Evolutionary conservation across 106 monocot species (phyloP).

Genomic region (Dendrobium huoshanense): DNA sequence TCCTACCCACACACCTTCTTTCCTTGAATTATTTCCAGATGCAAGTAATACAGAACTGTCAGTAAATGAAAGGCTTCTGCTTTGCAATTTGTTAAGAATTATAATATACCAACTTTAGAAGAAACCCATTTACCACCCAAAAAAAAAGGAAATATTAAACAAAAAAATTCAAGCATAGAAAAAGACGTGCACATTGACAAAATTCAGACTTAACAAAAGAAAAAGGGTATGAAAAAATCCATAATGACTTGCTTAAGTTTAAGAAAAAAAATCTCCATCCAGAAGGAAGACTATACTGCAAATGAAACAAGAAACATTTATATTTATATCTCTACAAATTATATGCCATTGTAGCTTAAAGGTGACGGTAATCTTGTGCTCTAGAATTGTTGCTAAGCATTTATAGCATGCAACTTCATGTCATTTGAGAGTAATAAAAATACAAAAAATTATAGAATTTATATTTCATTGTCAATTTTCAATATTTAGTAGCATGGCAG

Average conservation of each 20-base stretch:
- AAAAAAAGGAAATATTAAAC: slow-evolving; percentile 1
- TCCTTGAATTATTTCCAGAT: slow-evolving; percentile 43
- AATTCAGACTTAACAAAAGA: not conserved
- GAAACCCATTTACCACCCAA: not conserved
- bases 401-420: not conserved
- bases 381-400: not conserved
- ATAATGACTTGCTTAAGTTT: not conserved
- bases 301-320: not conserved
- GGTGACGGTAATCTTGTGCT: not conserved
- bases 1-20: slow-evolving; percentile 91
- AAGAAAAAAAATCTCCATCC: not conserved
- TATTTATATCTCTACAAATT: not conserved
- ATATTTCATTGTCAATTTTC: not conserved
- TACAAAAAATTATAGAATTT: not conserved
- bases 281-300: not conserved
- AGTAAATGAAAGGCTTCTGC: not conserved
- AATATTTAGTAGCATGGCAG: not conserved
- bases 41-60: not conserved
- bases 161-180: not conserved
- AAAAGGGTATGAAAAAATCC: not conserved
- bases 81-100: not conserved
- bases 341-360: not conserved
- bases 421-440: not conserved
- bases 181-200: not conserved
- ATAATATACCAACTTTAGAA: not conserved